phyloP scores from a whole-genome alignment of 331 rosid species.

The Telfairia occidentalis region DNA sequence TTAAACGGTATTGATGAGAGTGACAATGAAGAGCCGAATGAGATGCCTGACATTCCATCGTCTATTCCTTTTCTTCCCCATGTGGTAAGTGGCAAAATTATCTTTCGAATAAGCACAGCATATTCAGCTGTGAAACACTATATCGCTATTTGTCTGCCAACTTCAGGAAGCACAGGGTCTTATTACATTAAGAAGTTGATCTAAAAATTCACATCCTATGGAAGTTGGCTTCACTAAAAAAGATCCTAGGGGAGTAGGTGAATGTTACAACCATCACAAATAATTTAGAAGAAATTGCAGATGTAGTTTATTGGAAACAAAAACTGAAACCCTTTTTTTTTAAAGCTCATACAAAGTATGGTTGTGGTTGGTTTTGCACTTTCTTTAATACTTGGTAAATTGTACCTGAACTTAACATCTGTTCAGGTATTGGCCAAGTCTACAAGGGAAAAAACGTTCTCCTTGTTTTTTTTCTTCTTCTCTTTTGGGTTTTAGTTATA shows the following conservation, averaged over 20 bases:
- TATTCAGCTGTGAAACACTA: background rate
- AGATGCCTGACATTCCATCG: constrained; percentile 88
- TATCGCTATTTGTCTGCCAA: background rate
- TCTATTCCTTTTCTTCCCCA: constrained; percentile 80
- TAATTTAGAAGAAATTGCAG: background rate
- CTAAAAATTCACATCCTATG: background rate
- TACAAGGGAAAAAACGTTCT: background rate
- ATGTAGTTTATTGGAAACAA: background rate
- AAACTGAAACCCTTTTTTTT: background rate
- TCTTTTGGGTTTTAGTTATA: constrained; percentile 14
- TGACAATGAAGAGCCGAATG: constrained; percentile 40
- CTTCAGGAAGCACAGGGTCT: background rate
- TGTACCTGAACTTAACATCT: background rate
- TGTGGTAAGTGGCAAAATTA: constrained; percentile 44
- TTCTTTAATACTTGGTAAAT: background rate
- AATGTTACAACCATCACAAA: background rate
- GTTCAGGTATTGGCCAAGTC: background rate
- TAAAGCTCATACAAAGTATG: background rate
- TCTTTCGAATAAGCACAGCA: background rate
- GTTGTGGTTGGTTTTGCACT: background rate
- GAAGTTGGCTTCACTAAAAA: background rate
- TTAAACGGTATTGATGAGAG: constrained; percentile 22
- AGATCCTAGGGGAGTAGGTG: background rate
- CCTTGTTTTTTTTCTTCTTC: background rate
- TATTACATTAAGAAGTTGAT: background rate